phyloP scores from a whole-genome alignment of 1,284 basidiomycete species.

The Cryptococcus wingfieldii region DNA sequence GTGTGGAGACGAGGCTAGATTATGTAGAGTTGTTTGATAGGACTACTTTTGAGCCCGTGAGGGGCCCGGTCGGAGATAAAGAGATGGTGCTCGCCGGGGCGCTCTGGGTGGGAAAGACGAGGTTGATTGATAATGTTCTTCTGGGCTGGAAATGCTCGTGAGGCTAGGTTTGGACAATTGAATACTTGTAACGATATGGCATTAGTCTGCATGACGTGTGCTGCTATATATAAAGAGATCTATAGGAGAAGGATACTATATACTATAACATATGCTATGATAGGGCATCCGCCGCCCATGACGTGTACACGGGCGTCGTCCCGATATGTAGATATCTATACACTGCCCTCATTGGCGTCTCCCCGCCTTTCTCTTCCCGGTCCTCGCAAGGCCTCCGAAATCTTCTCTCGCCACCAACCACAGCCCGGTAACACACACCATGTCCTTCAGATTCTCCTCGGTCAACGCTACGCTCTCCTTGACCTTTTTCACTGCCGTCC shows the following conservation, averaged over 20 bases:
- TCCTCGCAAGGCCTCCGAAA: constrained; percentile 81
- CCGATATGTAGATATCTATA: too few species aligned
- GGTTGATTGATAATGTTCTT: constrained; percentile 90
- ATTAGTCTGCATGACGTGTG: too few species aligned
- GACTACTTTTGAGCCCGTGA: constrained; percentile 56
- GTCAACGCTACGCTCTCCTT: constrained; percentile 58
- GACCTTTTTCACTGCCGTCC: constrained; percentile 17
- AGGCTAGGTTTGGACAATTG: too few species aligned
- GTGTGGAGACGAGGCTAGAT: constrained; percentile 64
- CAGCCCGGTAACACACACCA: constrained; percentile 78
- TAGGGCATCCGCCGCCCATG: too few species aligned
- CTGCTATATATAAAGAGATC: too few species aligned
- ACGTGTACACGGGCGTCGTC: too few species aligned
- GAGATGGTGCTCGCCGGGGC: constrained; percentile 82
- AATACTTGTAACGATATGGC: too few species aligned
- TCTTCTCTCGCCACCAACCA: constrained; percentile 91
- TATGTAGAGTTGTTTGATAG: constrained; percentile 88
- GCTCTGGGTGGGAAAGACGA: constrained; percentile 77
- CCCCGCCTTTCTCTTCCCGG: constrained; percentile 45
- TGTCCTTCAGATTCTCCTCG: constrained; percentile 91
- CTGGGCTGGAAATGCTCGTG: constrained; percentile 54
- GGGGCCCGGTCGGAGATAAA: constrained; percentile 34
- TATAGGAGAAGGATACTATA: too few species aligned
- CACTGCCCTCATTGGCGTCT: not conserved
- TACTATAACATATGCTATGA: too few species aligned